Conservation (phyloP, 257 asterid species). For the Nyctanthes arbortristis region DNA sequence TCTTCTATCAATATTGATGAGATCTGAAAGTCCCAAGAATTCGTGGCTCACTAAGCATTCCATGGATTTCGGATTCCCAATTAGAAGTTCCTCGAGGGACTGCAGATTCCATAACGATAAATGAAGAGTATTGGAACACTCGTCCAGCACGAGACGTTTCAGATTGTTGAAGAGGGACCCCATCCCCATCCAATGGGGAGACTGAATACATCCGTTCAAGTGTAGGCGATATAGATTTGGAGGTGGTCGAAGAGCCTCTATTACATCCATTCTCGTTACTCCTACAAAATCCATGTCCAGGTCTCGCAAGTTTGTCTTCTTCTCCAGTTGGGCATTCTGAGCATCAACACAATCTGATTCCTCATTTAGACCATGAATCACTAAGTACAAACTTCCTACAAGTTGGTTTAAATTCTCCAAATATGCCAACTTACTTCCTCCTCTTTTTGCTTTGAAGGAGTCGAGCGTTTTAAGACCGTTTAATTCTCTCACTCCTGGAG, state of each 20-base stretch:
- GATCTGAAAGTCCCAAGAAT: no score
- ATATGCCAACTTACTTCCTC: background rate
- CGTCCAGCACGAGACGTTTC: no score
- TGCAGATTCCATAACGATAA: no score
- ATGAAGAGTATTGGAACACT: no score
- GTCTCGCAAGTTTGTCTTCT: background rate
- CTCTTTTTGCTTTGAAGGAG: background rate
- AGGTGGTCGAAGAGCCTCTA: no score
- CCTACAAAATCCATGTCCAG: background rate
- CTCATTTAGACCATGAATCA: background rate
- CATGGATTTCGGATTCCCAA: no score
- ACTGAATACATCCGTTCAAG: background rate
- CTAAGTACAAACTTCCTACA: background rate
- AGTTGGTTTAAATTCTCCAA: slow-evolving; percentile 14
- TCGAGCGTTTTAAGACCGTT: slow-evolving; percentile 5
- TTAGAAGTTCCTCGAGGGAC: no score
- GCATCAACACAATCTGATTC: background rate
- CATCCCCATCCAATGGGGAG: slow-evolving; percentile 16
- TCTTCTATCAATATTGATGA: no score
- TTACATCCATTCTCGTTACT: no score
- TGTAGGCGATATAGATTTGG: no score
- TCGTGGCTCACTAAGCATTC: no score
- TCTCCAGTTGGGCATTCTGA: background rate
- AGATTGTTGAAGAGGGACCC: background rate
- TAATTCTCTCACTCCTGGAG: no score